Evolutionary conservation across 805 yeast genomes (phyloP), one percentile per base, ranked within the genome.

Genomic region (Alloascoidea hylecoeti): DNA sequence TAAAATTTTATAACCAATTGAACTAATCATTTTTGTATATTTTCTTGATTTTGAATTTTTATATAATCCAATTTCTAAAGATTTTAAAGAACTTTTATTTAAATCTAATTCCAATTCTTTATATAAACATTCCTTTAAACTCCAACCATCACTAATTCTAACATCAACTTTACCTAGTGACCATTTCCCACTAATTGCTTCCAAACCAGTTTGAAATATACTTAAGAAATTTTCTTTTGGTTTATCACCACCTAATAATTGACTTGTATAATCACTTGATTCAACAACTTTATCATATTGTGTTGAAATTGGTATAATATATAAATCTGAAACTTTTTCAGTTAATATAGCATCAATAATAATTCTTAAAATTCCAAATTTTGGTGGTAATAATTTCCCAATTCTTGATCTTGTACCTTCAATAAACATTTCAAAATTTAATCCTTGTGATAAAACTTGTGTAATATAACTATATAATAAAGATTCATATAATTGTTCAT

Each of bases 371-470:
- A 74, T 67, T 4, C 81, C 81, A 47, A 69, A 72, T 49, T 74
- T 75, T 12, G 81, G 81, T 17, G 74, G 60, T 16, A 75, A 58
- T 23, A 74, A 55, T 47, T 75, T 75, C n/a, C 81, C 81, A 43
- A 75, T 74, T 41, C 81, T 60, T 2, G 79, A 72, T 32, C 81
- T 62, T 1, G 78, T 71, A n/a, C 81, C 81, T 50, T 74, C 81
- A 37, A 74, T 69, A 46, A 74, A 74, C 42, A 76, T 72, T 48
- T 75, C 79, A 43, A 74, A 57, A 44, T 66, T 66, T 39, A 65
- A 54, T 36, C 75, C 72, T 41, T 68, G 60, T 16, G 58, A 41
- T 18, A 74, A 59, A 5, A 70, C 44, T 23, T 68, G 68, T 44
- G 71, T 72, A 35, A 74, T 57, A 39, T 66, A 63, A 32, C 60